A percentile compares a stretch with the other conserved stretches of the same genome.
Conservation (phyloP, 495 filamentous ascomycete genomes). For the Hypoxylon perforatum region DNA sequence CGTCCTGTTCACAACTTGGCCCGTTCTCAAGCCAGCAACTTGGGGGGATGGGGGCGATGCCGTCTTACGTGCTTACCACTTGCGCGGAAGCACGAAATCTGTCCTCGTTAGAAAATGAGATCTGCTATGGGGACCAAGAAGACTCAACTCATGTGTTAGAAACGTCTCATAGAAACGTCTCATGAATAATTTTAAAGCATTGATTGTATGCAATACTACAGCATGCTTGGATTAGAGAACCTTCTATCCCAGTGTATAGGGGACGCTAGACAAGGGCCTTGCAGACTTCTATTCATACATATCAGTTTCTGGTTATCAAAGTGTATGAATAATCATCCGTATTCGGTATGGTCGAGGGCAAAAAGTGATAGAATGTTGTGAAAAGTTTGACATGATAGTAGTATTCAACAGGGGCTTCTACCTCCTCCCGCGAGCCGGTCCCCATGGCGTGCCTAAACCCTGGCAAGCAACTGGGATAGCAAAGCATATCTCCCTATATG, state of each 20-base stretch:
- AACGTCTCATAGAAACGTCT: neutral
- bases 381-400: constrained; percentile 3
- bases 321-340: neutral
- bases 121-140: neutral
- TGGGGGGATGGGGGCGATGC: neutral
- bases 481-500: constrained; percentile 1
- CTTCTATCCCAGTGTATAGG: neutral
- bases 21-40: neutral
- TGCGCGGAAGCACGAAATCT: neutral
- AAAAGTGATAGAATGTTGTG: neutral
- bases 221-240: neutral
- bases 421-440: neutral
- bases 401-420: neutral
- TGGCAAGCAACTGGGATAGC: constrained; percentile 12
- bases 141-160: neutral
- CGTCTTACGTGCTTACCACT: neutral
- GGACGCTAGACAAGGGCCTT: constrained; percentile 1
- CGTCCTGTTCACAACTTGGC: neutral
- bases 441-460: constrained; percentile 10
- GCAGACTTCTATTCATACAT: constrained; percentile 2
- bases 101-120: neutral
- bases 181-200: neutral
- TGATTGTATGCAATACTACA: neutral
- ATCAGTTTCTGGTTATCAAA: constrained; percentile 1
- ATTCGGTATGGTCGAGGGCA: constrained; percentile 5